Evolutionary conservation across 495 filamentous ascomycete genomes (phyloP).

Genomic region (Zalerion maritima): DNA sequence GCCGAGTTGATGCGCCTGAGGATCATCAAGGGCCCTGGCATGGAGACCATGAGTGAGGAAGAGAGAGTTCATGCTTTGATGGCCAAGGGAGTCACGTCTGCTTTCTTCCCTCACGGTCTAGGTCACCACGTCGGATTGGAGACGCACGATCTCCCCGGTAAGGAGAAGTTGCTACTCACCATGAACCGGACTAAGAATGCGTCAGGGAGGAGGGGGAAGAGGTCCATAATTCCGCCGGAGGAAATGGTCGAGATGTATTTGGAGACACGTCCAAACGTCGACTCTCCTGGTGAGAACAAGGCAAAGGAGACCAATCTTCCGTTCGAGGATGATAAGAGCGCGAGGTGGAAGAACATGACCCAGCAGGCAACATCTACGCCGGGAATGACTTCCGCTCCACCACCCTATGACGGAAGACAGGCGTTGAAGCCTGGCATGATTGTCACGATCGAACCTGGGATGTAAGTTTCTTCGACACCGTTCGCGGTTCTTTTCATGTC

Average conservation of each 20-base stretch:
- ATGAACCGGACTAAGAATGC: not conserved
- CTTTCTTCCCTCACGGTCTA: conserved; percentile 86
- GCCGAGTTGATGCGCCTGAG: conserved; percentile 55
- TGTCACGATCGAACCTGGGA: conserved; percentile 76
- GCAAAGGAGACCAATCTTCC: too few species aligned
- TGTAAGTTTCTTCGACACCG: conserved; percentile 31
- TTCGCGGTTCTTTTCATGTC: not conserved
- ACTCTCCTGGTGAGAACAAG: too few species aligned
- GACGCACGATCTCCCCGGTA: conserved; percentile 59
- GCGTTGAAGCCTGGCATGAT: conserved; percentile 55
- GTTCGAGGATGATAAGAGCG: too few species aligned
- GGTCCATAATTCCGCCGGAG: too few species aligned
- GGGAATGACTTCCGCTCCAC: not conserved
- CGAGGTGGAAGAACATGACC: too few species aligned
- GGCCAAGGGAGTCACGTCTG: too few species aligned
- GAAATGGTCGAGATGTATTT: too few species aligned
- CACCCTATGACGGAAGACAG: conserved; percentile 12
- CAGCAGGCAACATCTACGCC: too few species aligned
- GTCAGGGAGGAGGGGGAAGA: too few species aligned
- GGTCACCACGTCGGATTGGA: conserved; percentile 86
- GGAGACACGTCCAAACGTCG: too few species aligned
- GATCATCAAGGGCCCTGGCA: conserved; percentile 39
- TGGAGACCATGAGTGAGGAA: too few species aligned
- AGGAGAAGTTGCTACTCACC: conserved; percentile 11
- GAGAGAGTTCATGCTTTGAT: too few species aligned